Conservation (phyloP, 148 eudicot genomes). For the Rhododendron griersonianum region DNA sequence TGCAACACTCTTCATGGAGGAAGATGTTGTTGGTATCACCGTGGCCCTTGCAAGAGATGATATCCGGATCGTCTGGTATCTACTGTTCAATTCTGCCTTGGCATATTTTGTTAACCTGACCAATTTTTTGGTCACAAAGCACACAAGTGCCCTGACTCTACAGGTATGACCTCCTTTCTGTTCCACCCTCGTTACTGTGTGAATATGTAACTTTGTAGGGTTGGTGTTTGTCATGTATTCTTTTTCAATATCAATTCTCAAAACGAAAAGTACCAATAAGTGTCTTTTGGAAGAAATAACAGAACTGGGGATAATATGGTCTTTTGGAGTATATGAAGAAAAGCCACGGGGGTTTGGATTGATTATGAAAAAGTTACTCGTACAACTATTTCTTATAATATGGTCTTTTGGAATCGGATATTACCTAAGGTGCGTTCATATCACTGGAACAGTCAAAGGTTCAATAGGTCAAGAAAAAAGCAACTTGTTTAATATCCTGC, state of each 20-base stretch:
- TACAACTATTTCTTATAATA: neutral
- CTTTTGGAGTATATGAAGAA: neutral
- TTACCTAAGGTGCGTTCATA: neutral
- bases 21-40: conserved; percentile 82
- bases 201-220: neutral
- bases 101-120: conserved; percentile 94
- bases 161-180: conserved; percentile 51
- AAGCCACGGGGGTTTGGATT: neutral
- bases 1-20: conserved; percentile 77
- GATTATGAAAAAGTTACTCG: neutral
- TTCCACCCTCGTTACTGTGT: neutral
- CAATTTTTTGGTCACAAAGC: conserved; percentile 93
- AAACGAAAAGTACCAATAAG: neutral
- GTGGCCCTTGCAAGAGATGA: conserved; percentile 79
- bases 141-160: conserved; percentile 91
- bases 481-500: neutral
- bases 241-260: neutral
- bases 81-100: conserved; percentile 80
- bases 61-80: conserved; percentile 68
- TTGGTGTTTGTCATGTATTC: neutral
- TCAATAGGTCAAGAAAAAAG: neutral
- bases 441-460: neutral
- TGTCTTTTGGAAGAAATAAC: neutral
- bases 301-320: neutral
- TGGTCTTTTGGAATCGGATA: neutral